A percentile compares a stretch with the other conserved stretches of the same genome.
Evolutionary conservation across 2,329 filamentous ascomycete species (phyloP).

Genomic region (Xylariaceae sp.): DNA sequence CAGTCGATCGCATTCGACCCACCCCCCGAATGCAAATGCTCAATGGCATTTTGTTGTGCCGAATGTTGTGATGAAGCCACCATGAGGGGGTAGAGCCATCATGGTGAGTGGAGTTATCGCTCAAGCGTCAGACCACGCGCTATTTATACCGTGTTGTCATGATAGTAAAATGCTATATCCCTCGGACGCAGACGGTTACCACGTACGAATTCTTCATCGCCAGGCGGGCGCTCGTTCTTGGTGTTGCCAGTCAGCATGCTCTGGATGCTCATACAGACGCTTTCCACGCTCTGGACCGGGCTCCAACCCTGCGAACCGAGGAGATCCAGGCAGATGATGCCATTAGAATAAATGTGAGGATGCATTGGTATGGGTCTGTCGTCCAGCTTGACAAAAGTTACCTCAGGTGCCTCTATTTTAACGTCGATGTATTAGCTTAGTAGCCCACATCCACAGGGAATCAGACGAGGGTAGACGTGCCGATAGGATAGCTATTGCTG

Average conservation of each 20-base stretch:
- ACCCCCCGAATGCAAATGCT: constrained; percentile 1
- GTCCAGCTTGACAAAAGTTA: constrained; percentile 69
- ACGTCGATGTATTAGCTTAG: constrained; percentile 11
- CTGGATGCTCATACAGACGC: constrained; percentile 93
- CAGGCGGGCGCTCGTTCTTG: constrained; percentile 83
- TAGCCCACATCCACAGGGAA: background rate
- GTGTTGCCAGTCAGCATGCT: constrained; percentile 97
- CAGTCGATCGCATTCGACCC: background rate
- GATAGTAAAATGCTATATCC: constrained; percentile 91
- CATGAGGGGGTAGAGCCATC: background rate
- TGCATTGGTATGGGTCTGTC: constrained; percentile 79
- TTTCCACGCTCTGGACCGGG: constrained; percentile 94
- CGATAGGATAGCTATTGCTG: constrained; percentile 79
- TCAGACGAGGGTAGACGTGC: constrained; percentile 41
- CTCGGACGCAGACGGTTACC: constrained; percentile 72
- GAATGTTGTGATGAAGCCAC: constrained; percentile 18
- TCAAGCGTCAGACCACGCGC: background rate
- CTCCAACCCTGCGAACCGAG: constrained; percentile 87
- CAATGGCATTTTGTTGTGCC: background rate
- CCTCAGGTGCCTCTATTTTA: constrained; percentile 78
- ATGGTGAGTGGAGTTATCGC: background rate
- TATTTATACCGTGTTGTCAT: constrained; percentile 70
- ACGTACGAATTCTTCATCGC: constrained; percentile 83
- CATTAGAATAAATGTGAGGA: constrained; percentile 96
- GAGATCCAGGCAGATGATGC: constrained; percentile 95